Evolutionary conservation across 2,329 filamentous ascomycete species (phyloP), one percentile per base, ranked within the genome.

Genomic region (Didymosphaeria variabile): DNA sequence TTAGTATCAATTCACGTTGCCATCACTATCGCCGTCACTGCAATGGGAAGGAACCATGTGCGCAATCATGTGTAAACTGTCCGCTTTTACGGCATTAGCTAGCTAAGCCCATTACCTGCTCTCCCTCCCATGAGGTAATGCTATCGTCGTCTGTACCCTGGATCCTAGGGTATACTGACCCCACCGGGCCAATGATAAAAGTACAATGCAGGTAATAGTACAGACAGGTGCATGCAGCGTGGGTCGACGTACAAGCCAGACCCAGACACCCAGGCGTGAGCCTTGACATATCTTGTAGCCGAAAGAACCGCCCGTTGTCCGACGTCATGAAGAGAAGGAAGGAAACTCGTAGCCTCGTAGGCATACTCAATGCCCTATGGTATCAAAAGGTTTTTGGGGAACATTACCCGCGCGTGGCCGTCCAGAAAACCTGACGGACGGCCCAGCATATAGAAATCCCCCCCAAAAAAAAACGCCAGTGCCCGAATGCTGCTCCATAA

Each of bases 121-220:
- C 68, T 68, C 68, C 67, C 59, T 65, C 42, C 42, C 19, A 23
- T 67, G 58, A 69, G 70, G 70, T 70, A 74, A 75, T 72, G 67
- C 69, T 68, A 52, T 67, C 63, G 63, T 67, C 61, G 44, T 47
- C 52, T 45, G 52, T 34, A 32, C 58, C 61, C 64, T 69, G 62
- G 60, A 63, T 55, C 61, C 65, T 63, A 68, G 68, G 72, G 75
- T 77, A 77, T 77, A 74, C 69, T 73, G 72, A 68, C 74, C 72
- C 67, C 63, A 63, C 60, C 58, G 58, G 66, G 69, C 61, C 61
- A 69, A 67, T 63, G 59, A 67, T 78, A 78, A 70, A 76, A 78
- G 76, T 78, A 79, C 77, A 79, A 66, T 77, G 74, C 72, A 74
- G 69, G 47, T 79, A 74, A 73, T 76, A 71, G 71, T 79, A 78